phyloP scores from a whole-genome alignment of 2,329 filamentous ascomycete species.

The Aureobasidium zeae region DNA sequence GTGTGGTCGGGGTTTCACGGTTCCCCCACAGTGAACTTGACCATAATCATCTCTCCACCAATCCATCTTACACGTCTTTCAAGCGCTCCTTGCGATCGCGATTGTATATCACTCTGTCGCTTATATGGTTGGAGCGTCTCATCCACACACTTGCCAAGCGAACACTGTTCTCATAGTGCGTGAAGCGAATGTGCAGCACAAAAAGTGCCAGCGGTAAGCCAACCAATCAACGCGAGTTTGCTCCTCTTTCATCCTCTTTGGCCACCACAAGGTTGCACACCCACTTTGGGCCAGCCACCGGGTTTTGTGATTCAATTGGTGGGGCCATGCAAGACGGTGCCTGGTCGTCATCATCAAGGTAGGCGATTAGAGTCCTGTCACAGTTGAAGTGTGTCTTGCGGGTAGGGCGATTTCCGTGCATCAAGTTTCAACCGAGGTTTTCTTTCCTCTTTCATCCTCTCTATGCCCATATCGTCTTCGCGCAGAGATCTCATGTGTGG shows the following conservation, averaged over 20 bases:
- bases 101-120: too few relatives aligned
- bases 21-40: too few relatives aligned
- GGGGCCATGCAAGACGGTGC: conserved; percentile 2
- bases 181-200: not conserved
- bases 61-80: too few relatives aligned
- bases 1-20: too few relatives aligned
- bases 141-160: too few relatives aligned
- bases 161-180: not conserved
- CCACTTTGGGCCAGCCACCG: not conserved
- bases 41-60: too few relatives aligned
- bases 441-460: not conserved
- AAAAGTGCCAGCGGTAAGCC: conserved; percentile 13
- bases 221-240: conserved; percentile 11
- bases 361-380: not conserved
- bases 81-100: too few relatives aligned
- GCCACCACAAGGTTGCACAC: not conserved
- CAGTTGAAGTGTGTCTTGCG: not conserved
- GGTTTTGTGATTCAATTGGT: not conserved
- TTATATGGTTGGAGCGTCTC: too few relatives aligned
- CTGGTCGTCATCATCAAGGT: conserved; percentile 11
- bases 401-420: not conserved
- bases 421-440: conserved; percentile 8
- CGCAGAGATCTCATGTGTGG: too few relatives aligned
- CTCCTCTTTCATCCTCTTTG: not conserved
- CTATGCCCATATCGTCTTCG: too few relatives aligned